Conservation (phyloP, 2,329 filamentous ascomycete species). For the Lachnellula willkommii region DNA sequence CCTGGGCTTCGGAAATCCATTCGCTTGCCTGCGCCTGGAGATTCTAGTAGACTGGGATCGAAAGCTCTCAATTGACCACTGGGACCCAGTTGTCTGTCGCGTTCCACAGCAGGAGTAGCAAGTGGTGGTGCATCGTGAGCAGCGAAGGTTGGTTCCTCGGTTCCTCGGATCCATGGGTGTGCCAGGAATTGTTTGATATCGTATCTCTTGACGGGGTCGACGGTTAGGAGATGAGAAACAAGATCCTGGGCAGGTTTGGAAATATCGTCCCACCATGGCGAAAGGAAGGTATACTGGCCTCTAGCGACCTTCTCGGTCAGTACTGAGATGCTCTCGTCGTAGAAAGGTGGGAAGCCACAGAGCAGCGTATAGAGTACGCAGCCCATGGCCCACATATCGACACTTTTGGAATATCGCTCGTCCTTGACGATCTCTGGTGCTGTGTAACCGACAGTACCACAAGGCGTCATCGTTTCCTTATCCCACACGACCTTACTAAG, state of each 20-base stretch:
- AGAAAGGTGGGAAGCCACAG: conserved; percentile 96
- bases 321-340: conserved; percentile 95
- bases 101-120: conserved; percentile 55
- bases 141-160: conserved; percentile 60
- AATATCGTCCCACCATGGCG: conserved; percentile 99
- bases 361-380: conserved; percentile 96
- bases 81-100: conserved; percentile 26
- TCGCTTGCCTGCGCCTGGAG: conserved; percentile 58
- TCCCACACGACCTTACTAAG: conserved; percentile 98
- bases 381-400: conserved; percentile 98
- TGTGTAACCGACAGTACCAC: conserved; percentile 95
- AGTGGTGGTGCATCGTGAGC: conserved; percentile 65
- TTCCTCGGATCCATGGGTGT: conserved; percentile 87
- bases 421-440: conserved; percentile 99
- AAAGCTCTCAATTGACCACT: conserved; percentile 45
- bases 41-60: conserved; percentile 50
- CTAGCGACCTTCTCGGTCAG: conserved; percentile 96
- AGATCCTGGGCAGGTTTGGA: conserved; percentile 91
- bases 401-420: conserved; percentile 95
- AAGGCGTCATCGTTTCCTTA: conserved; percentile 97
- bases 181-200: conserved; percentile 86
- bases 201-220: conserved; percentile 92
- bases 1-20: conserved; percentile 94
- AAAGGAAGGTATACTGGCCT: conserved; percentile 95
- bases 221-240: conserved; percentile 86